These are phyloP conservation scores for Xylariomycetidae sp. DNA, from an alignment of 2,329 filamentous ascomycete species.

Conservation along the genomic window DNA sequence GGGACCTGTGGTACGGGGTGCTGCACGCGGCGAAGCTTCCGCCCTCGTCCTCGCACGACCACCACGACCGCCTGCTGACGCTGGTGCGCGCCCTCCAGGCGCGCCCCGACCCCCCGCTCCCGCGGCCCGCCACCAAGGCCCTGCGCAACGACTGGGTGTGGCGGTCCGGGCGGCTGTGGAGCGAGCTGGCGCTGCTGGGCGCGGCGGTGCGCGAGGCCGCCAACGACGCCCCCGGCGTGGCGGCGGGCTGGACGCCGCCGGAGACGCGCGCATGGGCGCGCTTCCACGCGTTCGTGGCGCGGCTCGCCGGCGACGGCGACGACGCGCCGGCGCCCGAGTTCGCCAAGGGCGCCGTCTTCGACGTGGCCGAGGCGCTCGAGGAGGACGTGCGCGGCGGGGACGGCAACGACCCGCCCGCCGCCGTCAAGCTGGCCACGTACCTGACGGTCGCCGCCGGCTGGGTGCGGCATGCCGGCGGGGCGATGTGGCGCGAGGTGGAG, in stretches of 20 bases:
- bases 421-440: neutral
- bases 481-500: too few relatives aligned
- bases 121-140: conserved; percentile 1
- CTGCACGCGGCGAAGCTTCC: conserved; percentile 14
- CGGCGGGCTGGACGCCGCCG: conserved; percentile 9
- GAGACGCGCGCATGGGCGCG: conserved; percentile 11
- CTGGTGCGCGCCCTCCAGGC: conserved; percentile 10
- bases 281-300: conserved; percentile 13
- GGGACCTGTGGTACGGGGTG: conserved; percentile 14
- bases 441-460: conserved; percentile 6
- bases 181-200: conserved; percentile 6
- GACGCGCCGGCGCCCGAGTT: neutral
- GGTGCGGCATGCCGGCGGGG: conserved; percentile 5
- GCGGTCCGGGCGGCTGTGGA: conserved; percentile 5
- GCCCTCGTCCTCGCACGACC: conserved; percentile 6
- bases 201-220: conserved; percentile 9
- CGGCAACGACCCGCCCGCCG: neutral
- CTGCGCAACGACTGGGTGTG: conserved; percentile 10
- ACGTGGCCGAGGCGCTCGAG: conserved; percentile 8
- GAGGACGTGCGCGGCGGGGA: neutral
- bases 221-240: conserved; percentile 12
- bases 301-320: conserved; percentile 4
- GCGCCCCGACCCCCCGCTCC: conserved; percentile 8
- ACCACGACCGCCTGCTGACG: conserved; percentile 8
- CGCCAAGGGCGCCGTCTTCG: conserved; percentile 29